Evolutionary conservation across 2,329 filamentous ascomycete genomes (phyloP).

Genomic region (Phoma sp.): DNA sequence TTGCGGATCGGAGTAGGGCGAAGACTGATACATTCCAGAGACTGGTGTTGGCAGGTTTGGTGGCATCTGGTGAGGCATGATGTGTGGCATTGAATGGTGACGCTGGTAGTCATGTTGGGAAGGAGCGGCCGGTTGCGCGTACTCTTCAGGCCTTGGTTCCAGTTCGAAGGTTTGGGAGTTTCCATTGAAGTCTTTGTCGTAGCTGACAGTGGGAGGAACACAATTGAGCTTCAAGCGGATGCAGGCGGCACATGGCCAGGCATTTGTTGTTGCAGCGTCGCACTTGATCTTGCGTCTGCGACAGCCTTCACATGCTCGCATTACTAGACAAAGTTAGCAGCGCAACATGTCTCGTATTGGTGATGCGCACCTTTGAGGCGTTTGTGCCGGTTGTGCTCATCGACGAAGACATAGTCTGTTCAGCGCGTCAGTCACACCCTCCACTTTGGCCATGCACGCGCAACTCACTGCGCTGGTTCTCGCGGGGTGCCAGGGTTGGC

Average conservation of each 20-base stretch:
- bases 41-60: conserved; percentile 39
- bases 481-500: conserved; percentile 68
- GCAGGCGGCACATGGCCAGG: conserved; percentile 96
- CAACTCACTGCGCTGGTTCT: conserved; percentile 82
- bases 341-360: background rate
- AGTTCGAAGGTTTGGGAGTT: conserved; percentile 52
- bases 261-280: conserved; percentile 95
- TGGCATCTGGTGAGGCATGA: conserved; percentile 38
- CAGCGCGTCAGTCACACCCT: conserved; percentile 29
- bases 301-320: conserved; percentile 96
- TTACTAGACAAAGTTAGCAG: conserved; percentile 66
- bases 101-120: conserved; percentile 52
- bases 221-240: conserved; percentile 91
- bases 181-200: conserved; percentile 66
- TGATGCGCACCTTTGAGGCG: conserved; percentile 79
- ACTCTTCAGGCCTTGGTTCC: conserved; percentile 50
- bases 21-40: conserved; percentile 46
- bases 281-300: conserved; percentile 97
- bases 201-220: conserved; percentile 83
- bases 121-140: conserved; percentile 46
- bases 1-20: conserved; percentile 45
- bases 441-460: conserved; percentile 7
- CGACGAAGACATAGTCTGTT: conserved; percentile 96
- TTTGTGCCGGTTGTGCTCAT: conserved; percentile 98
- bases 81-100: conserved; percentile 41